Conservation (phyloP, 1,139 yeast species). For the Pichia inconspicua region DNA sequence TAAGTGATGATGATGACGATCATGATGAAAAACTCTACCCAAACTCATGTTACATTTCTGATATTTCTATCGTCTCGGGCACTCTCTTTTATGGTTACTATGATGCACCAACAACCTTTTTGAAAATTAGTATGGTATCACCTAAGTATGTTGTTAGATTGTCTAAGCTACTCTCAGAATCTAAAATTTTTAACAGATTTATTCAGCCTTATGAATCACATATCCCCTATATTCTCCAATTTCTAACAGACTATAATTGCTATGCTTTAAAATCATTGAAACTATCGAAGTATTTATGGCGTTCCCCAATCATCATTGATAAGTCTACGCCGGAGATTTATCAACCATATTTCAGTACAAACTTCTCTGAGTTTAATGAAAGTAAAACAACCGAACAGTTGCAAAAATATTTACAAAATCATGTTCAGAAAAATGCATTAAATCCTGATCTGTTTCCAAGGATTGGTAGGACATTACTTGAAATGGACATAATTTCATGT, state of each 20-base stretch:
- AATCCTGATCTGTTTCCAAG: conserved; percentile 34
- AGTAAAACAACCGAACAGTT: conserved; percentile 16
- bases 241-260: conserved; percentile 72
- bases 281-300: conserved; percentile 30
- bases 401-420: conserved; percentile 14
- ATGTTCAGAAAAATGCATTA: conserved; percentile 12
- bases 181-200: conserved; percentile 30
- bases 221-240: conserved; percentile 68
- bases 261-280: conserved; percentile 79
- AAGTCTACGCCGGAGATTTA: not conserved
- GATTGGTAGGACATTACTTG: conserved; percentile 56
- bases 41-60: conserved; percentile 46
- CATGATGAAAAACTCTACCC: conserved; percentile 8
- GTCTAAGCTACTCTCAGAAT: conserved; percentile 52
- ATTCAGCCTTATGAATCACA: conserved; percentile 68
- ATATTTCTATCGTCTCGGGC: conserved; percentile 63
- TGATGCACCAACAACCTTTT: conserved; percentile 52
- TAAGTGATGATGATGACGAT: conserved; percentile 8
- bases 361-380: conserved; percentile 17
- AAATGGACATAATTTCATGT: conserved; percentile 57
- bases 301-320: conserved; percentile 33
- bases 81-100: conserved; percentile 80
- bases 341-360: conserved; percentile 18
- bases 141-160: conserved; percentile 55
- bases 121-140: conserved; percentile 61